These are phyloP conservation scores for Pyrenochaeta sp. DNA, from an alignment of 2,329 filamentous ascomycete genomes.

Conservation along the genomic window DNA sequence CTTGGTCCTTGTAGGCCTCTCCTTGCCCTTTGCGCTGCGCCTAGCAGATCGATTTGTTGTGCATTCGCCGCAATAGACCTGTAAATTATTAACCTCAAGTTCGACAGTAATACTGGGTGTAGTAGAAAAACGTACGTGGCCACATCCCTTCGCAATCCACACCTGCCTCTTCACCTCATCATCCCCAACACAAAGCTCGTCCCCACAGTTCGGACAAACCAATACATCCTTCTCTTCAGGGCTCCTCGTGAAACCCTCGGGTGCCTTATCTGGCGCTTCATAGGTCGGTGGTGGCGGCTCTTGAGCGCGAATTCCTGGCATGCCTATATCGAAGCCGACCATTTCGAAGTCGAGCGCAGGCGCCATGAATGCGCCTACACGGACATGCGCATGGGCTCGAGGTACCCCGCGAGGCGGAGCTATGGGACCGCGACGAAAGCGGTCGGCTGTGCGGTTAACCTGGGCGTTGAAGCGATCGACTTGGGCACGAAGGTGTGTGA, in stretches of 20 bases:
- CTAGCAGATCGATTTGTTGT: slow-evolving; percentile 51
- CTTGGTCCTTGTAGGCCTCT: slow-evolving; percentile 39
- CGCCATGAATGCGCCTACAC: slow-evolving; percentile 33
- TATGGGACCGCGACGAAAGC: slow-evolving; percentile 23
- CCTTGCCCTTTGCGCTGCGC: slow-evolving; percentile 52
- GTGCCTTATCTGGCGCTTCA: slow-evolving; percentile 70
- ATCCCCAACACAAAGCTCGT: slow-evolving; percentile 81
- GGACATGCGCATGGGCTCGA: slow-evolving; percentile 23
- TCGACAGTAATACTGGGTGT: not conserved
- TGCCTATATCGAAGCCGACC: slow-evolving; percentile 56
- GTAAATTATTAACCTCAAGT: slow-evolving; percentile 1
- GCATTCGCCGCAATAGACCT: slow-evolving; percentile 65
- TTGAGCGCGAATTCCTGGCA: slow-evolving; percentile 29
- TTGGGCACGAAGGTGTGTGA: slow-evolving; percentile 31
- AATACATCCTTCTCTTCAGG: slow-evolving; percentile 76
- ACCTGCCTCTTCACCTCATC: slow-evolving; percentile 79
- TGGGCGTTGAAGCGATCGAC: slow-evolving; percentile 31
- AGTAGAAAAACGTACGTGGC: slow-evolving; percentile 73
- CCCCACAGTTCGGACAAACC: slow-evolving; percentile 85
- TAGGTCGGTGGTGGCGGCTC: slow-evolving; percentile 58
- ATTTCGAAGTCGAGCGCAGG: slow-evolving; percentile 51
- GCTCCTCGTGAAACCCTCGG: slow-evolving; percentile 81
- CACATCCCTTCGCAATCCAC: slow-evolving; percentile 90
- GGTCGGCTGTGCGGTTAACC: slow-evolving; percentile 21
- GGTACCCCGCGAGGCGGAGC: slow-evolving; percentile 21